A percentile compares a stretch with the other conserved stretches of the same genome.
phyloP scores from a whole-genome alignment of 306 rosid genomes.

The Acmispon strigosus region DNA sequence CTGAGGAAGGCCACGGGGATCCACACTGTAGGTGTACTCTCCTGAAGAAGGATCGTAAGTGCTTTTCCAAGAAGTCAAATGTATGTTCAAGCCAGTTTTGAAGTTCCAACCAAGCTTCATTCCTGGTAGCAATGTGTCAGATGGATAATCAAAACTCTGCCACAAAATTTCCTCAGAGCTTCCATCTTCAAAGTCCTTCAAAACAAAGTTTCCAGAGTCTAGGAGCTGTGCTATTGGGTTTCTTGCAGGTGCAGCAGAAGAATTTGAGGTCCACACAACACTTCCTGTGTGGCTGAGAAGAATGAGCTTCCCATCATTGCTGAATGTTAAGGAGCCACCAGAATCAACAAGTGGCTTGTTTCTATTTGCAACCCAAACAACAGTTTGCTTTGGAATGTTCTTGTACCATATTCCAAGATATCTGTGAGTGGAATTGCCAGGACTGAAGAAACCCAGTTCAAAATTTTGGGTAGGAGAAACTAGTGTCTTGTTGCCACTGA shows the following conservation, averaged over 20 bases:
- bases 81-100: slow-evolving; percentile 34
- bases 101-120: slow-evolving; percentile 48
- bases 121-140: slow-evolving; percentile 38
- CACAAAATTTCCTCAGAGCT: slow-evolving; percentile 23
- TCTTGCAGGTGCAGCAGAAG: not conserved
- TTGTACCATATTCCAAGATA: slow-evolving; percentile 52
- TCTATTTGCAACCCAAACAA: slow-evolving; percentile 53
- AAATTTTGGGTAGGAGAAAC: slow-evolving; percentile 36
- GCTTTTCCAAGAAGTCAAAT: slow-evolving; percentile 38
- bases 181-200: slow-evolving; percentile 14
- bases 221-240: slow-evolving; percentile 25
- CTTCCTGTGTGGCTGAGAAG: slow-evolving; percentile 20
- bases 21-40: slow-evolving; percentile 31
- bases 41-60: slow-evolving; percentile 32
- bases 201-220: slow-evolving; percentile 42
- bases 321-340: slow-evolving; percentile 22
- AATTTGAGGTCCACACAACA: slow-evolving; percentile 34
- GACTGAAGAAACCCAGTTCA: slow-evolving; percentile 43
- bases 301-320: slow-evolving; percentile 29
- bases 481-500: slow-evolving; percentile 29
- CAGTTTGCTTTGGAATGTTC: slow-evolving; percentile 4
- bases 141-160: slow-evolving; percentile 57
- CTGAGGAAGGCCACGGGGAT: slow-evolving; percentile 38
- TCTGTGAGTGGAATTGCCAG: slow-evolving; percentile 9
- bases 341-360: slow-evolving; percentile 25